Evolutionary conservation across 805 yeast genomes (phyloP), one percentile per base, ranked within the genome.

Genomic region (Hyphopichia homilentoma): DNA sequence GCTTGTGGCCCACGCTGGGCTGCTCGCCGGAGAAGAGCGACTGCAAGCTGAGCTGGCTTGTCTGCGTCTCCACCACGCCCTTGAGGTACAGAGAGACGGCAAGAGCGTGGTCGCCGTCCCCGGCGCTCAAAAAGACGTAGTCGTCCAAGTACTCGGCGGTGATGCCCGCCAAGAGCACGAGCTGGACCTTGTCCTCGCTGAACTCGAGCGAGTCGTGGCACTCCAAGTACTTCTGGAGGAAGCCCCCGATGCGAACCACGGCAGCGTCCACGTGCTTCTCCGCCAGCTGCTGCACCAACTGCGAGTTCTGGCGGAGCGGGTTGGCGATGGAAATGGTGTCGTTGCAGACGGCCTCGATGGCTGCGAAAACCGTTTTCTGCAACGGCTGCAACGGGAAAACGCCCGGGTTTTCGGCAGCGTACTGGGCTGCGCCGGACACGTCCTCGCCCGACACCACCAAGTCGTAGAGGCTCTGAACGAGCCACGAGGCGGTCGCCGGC

Each of bases 301-400:
- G 65, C 2, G 70, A 53, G 33, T 62, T 69, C 8, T 61, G 56
- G 16, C 59, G 69, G 29, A 77, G 45, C 1, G 76, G 65, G 42
- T 74, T 75, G 0, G 76, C 70, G 16, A 75, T 45, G 0, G 79
- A 48, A 14, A 76, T 38, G 25, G 62, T 51, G 9, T 47, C 33
- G 3, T 32, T 29, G n/a, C 42, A 28, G 11, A 50, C 21, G n/a
- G 30, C 28, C 11, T 32, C 15, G 11, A 45, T 13, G 3, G 57
- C 46, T 1, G 20, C 17, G 7, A 17, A 15, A 15, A 59, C 32
- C 6, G 21, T 27, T 3, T 48, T 45, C 0, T 48, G 42, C 1
- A 77, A 47, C n/a, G 50, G 48, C 0, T 51, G 38, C 3, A 49
- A 21, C 5, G 61, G 52, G n/a, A n/a, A n/a, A n/a, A n/a, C n/a